Evolutionary conservation across 768 basidiomycete species (phyloP), one percentile per base, ranked within the genome.

Genomic region (Pisolithus tinctorius): DNA sequence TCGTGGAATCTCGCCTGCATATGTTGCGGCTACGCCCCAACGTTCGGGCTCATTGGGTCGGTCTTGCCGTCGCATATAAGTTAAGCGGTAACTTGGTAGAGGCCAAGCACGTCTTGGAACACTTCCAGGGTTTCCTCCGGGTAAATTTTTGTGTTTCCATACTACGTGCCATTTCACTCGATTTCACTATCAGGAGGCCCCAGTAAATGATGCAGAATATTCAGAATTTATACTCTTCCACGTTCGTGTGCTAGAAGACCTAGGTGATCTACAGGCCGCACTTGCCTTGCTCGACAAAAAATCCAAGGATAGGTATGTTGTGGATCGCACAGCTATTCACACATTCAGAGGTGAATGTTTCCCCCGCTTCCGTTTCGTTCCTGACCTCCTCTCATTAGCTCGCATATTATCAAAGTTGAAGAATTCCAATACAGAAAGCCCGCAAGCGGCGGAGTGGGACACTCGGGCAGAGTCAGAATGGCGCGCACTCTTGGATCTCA

Each of bases 31-130:
- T 92, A 13, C 83, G 93, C 13, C 93, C 95, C 0, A 82, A 83
- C 49, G 70, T 88, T 16, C 88, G 94, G 7, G 80, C 86, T 51
- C 87, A 93, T 65, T 99, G 96, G 96, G 70, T 93, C 48, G 89
- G 80, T 2, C 75, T 93, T 44, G 92, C 92, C 13, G 80, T 98
- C 26, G 93, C 94, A 4, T 85, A 91, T 66, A 86, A 92, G 61
- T 76, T 98, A 14, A 87, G 83, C 52, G 86, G 86, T 6, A 84
- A 93, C 55, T 66, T 81, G 4, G 60, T 66, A 10, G 86, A 89
- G 58, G 84, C 93, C 2, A 79, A 78, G 60, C 79, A 79, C 27
- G 80, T 89, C 1, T 66, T 95, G 27, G 82, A 88, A 50, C 79
- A 83, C 43, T 89, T 92, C 61, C 77, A 84, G 55, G 69, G 64